phyloP scores from a whole-genome alignment of 73 alveolate species.

The Effrenium voratum region DNA sequence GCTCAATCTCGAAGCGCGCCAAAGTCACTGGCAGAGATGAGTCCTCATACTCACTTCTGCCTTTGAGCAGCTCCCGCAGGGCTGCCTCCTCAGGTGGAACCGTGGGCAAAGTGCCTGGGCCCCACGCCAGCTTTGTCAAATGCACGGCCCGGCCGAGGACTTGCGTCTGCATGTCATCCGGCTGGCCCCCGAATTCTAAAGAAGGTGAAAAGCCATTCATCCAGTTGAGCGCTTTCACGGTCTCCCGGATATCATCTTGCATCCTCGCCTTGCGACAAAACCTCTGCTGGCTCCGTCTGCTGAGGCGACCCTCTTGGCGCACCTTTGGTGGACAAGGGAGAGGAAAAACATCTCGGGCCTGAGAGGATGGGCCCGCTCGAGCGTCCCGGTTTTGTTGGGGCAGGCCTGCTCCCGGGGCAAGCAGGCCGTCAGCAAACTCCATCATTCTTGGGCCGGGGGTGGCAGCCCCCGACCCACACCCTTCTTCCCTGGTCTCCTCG shows the following conservation, averaged over 20 bases:
- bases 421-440: background rate
- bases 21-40: background rate
- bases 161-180: background rate
- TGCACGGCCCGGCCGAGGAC: background rate
- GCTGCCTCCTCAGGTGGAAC: constrained; percentile 15
- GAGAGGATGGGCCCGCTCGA: background rate
- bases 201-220: background rate
- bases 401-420: background rate
- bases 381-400: background rate
- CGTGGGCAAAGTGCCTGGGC: background rate
- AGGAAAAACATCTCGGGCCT: constrained; percentile 19
- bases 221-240: constrained; percentile 23
- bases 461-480: constrained; percentile 31
- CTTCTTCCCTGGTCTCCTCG: background rate
- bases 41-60: background rate
- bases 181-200: background rate
- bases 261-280: background rate
- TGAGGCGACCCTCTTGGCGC: background rate
- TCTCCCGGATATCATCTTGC: background rate
- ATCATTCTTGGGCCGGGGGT: constrained; percentile 19
- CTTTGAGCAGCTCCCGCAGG: constrained; percentile 43
- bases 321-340: constrained; percentile 35
- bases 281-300: constrained; percentile 9
- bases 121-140: background rate
- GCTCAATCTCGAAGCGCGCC: constrained; percentile 40